Percentiles rank a stretch among this genome's conserved stretches.
Conservation (phyloP, 2,329 filamentous ascomycete genomes). For the Chaetothyriales sp. region DNA sequence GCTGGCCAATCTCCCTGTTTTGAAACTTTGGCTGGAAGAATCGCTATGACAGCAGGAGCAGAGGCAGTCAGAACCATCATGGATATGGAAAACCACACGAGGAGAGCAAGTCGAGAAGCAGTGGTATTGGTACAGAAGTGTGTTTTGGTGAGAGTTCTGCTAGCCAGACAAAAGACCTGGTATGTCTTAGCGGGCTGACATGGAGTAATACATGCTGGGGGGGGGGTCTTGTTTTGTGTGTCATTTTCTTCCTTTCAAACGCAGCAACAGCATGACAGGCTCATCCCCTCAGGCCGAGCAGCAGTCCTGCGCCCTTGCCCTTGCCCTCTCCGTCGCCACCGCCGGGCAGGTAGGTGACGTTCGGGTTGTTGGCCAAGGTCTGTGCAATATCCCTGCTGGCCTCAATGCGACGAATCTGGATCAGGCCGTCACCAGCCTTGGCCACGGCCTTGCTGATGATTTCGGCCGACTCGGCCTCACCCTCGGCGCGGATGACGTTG, state of each 20-base stretch:
- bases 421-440: constrained; percentile 82
- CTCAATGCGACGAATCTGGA: constrained; percentile 94
- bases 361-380: constrained; percentile 77
- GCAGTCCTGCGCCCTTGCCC: constrained; percentile 49
- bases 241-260: neutral
- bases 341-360: constrained; percentile 84
- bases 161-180: neutral
- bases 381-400: constrained; percentile 90
- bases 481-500: constrained; percentile 95
- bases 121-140: neutral
- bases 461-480: constrained; percentile 91
- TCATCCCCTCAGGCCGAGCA: constrained; percentile 40
- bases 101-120: neutral
- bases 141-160: neutral
- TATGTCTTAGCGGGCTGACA: no score
- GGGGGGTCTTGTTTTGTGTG: no score
- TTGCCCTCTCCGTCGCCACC: constrained; percentile 41
- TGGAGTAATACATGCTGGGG: no score
- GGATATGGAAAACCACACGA: neutral
- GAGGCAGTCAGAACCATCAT: neutral
- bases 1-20: no score
- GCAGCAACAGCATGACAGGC: neutral
- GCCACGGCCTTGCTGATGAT: constrained; percentile 88
- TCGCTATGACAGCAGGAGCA: no score
- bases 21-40: no score